Conservation (phyloP, 1,284 basidiomycete species). For the Marasmius fiardii region DNA sequence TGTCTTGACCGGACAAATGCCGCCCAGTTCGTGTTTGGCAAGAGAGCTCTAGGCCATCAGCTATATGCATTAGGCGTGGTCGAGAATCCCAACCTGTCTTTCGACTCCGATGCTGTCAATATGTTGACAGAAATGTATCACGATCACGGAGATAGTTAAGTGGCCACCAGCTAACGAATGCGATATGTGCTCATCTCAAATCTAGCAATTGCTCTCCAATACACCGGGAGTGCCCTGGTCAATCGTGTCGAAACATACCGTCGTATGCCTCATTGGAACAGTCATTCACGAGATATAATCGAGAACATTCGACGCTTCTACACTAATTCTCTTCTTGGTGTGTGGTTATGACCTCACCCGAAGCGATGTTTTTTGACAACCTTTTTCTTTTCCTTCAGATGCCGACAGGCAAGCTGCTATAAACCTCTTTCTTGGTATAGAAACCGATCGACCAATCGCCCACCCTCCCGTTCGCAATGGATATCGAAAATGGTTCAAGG, state of each 20-base stretch:
- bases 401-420: constrained; percentile 98
- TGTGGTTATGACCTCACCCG: constrained; percentile 11
- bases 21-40: constrained; percentile 97
- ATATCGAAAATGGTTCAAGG: constrained; percentile 83
- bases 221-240: constrained; percentile 94
- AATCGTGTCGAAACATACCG: constrained; percentile 98
- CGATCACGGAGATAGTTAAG: constrained; percentile 89
- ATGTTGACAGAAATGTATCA: constrained; percentile 99
- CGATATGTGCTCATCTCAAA: neutral
- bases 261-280: constrained; percentile 96
- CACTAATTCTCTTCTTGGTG: constrained; percentile 89
- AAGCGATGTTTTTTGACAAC: neutral
- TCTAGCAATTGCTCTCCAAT: constrained; percentile 90
- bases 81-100: constrained; percentile 79
- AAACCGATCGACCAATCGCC: constrained; percentile 48
- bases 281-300: constrained; percentile 95
- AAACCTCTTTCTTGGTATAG: constrained; percentile 92
- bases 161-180: neutral
- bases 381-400: constrained; percentile 43
- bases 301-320: constrained; percentile 97
- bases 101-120: constrained; percentile 95
- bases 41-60: constrained; percentile 93
- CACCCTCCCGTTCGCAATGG: constrained; percentile 51
- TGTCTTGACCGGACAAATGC: constrained; percentile 98
- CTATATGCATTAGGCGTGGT: constrained; percentile 92